Percentiles rank a stretch among this genome's conserved stretches.
Evolutionary conservation across 139 green algal species (phyloP).

Genomic region (Coelastrella sp.): DNA sequence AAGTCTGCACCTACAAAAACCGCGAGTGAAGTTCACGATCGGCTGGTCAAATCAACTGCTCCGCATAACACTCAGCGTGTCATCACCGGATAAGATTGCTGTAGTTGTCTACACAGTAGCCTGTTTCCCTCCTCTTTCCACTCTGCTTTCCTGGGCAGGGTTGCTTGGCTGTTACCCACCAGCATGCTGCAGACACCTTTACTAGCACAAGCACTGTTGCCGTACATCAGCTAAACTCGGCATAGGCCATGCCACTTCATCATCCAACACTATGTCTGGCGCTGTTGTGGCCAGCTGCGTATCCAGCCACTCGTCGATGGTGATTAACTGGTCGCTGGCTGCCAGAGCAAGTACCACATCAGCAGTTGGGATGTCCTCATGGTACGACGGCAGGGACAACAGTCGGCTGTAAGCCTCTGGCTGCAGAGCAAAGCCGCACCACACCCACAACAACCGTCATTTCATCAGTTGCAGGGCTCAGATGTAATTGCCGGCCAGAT

Average conservation of each 20-base stretch:
- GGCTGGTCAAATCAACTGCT: too few species aligned
- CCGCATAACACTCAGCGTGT: too few species aligned
- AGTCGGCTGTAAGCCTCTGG: not conserved
- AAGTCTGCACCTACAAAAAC: too few species aligned
- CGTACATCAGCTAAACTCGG: too few species aligned
- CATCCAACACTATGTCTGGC: constrained; percentile 11
- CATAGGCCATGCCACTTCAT: constrained; percentile 10
- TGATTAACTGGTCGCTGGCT: not conserved
- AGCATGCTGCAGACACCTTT: not conserved
- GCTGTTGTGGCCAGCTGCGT: not conserved
- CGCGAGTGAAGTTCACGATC: too few species aligned
- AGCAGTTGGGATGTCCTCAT: not conserved
- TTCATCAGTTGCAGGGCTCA: too few species aligned
- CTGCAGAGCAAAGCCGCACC: constrained; percentile 26
- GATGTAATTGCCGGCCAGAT: too few species aligned
- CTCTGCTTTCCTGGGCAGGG: too few species aligned
- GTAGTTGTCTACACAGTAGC: too few species aligned
- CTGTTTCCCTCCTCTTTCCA: too few species aligned
- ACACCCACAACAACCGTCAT: too few species aligned
- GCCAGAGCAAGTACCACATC: constrained; percentile 23
- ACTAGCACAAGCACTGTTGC: not conserved
- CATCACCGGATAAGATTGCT: too few species aligned
- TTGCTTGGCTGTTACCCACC: not conserved
- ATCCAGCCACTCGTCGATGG: not conserved
- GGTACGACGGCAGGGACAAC: not conserved